Conservation (phyloP, 148 eudicot species). For the Vaccinium macrocarpon region DNA sequence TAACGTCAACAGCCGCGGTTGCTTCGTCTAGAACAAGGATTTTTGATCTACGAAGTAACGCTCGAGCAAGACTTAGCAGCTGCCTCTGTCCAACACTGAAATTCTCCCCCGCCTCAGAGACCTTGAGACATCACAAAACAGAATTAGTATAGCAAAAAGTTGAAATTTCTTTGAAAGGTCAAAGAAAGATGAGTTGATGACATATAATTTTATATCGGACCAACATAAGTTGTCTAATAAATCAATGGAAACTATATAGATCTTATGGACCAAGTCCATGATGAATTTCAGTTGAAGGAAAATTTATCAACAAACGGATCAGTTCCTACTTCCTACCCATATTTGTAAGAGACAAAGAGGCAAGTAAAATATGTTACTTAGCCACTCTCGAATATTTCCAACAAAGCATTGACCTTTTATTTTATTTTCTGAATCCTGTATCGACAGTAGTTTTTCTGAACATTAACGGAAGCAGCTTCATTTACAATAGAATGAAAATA, state of each 20-base stretch:
- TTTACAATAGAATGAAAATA: background rate
- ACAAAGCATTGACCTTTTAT: background rate
- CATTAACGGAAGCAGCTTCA: background rate
- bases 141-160: background rate
- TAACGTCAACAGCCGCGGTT: constrained; percentile 79
- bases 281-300: background rate
- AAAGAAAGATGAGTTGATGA: background rate
- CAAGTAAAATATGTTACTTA: background rate
- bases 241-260: background rate
- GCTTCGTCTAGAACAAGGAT: constrained; percentile 85
- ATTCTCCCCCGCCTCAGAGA: constrained; percentile 75
- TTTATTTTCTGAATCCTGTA: constrained; percentile 1
- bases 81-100: constrained; percentile 85
- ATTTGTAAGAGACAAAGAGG: background rate
- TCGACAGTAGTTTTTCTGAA: background rate
- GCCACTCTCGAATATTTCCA: background rate
- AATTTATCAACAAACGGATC: background rate
- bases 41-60: constrained; percentile 71
- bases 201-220: background rate
- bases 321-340: background rate
- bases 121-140: constrained; percentile 31
- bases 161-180: background rate
- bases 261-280: too few species aligned
- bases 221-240: background rate
- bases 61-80: constrained; percentile 70